phyloP scores from a whole-genome alignment of 2,329 filamentous ascomycete genomes.

The Aspergillus udagawae region DNA sequence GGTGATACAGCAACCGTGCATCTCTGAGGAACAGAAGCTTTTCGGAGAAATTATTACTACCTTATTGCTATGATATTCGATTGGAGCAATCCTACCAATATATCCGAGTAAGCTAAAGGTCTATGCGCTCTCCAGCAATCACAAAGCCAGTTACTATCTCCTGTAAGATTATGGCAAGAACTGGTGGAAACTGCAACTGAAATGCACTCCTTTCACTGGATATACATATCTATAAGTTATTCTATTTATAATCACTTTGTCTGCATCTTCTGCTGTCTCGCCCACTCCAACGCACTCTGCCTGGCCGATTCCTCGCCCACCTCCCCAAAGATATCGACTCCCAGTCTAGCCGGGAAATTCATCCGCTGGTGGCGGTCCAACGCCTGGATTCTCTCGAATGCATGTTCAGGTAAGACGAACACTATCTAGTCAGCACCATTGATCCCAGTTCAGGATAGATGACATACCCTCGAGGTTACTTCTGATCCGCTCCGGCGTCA shows the following conservation, averaged over 20 bases:
- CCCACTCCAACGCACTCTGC: conserved; percentile 11
- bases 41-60: too few relatives aligned
- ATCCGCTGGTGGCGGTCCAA: conserved; percentile 12
- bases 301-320: conserved; percentile 11
- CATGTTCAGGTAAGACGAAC: conserved; percentile 11
- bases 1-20: too few relatives aligned
- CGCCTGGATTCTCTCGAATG: conserved; percentile 9
- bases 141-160: too few relatives aligned
- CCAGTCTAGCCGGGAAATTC: conserved; percentile 13
- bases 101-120: too few relatives aligned
- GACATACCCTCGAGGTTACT: conserved; percentile 11
- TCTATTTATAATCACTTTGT: not conserved
- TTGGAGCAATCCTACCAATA: too few relatives aligned
- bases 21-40: too few relatives aligned
- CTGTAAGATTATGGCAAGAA: too few relatives aligned
- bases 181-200: too few relatives aligned
- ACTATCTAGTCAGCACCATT: not conserved
- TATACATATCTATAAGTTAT: not conserved
- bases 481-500: conserved; percentile 11
- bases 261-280: conserved; percentile 8
- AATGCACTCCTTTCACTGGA: too few relatives aligned
- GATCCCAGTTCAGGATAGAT: not conserved
- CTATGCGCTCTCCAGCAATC: too few relatives aligned
- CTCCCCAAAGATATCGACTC: conserved; percentile 15
- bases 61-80: too few relatives aligned